phyloP scores from a whole-genome alignment of 2,329 filamentous ascomycete genomes.

The Aspergillus novofumigatus region DNA sequence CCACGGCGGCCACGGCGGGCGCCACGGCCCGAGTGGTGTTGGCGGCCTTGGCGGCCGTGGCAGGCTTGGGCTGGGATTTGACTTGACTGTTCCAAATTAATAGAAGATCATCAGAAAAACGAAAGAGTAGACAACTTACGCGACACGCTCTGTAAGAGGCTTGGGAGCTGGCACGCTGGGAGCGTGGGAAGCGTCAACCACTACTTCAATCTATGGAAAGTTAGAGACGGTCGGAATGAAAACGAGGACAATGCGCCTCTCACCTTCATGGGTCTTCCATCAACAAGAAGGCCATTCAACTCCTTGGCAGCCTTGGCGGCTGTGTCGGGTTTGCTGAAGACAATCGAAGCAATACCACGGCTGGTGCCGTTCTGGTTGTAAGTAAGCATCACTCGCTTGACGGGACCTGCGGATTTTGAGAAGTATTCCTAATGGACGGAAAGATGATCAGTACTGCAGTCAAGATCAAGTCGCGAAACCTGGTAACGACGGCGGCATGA shows the following conservation, averaged over 20 bases:
- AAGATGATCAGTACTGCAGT: slow-evolving; percentile 43
- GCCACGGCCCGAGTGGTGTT: slow-evolving; percentile 40
- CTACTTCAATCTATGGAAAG: slow-evolving; percentile 71
- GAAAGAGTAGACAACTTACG: slow-evolving; percentile 47
- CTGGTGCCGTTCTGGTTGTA: slow-evolving; percentile 91
- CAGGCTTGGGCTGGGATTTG: slow-evolving; percentile 77
- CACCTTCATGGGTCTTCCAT: slow-evolving; percentile 87
- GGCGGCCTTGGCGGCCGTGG: slow-evolving; percentile 67
- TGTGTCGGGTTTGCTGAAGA: slow-evolving; percentile 74
- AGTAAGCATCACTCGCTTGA: slow-evolving; percentile 86
- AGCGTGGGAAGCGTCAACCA: slow-evolving; percentile 72
- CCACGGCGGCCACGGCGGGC: slow-evolving; percentile 46
- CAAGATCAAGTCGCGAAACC: slow-evolving; percentile 18
- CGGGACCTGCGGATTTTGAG: slow-evolving; percentile 74
- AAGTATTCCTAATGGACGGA: slow-evolving; percentile 86
- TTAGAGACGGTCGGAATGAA: slow-evolving; percentile 12
- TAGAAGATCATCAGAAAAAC: background rate
- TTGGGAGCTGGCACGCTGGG: slow-evolving; percentile 65
- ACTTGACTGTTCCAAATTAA: slow-evolving; percentile 47
- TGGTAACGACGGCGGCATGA: slow-evolving; percentile 20
- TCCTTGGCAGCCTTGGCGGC: slow-evolving; percentile 79
- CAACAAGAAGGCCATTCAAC: slow-evolving; percentile 85
- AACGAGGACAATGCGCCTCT: slow-evolving; percentile 13
- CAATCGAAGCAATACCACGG: slow-evolving; percentile 86
- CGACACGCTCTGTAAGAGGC: slow-evolving; percentile 78